Evolutionary conservation across 1,284 basidiomycete species (phyloP).

Genomic region (Melampsora americana): DNA sequence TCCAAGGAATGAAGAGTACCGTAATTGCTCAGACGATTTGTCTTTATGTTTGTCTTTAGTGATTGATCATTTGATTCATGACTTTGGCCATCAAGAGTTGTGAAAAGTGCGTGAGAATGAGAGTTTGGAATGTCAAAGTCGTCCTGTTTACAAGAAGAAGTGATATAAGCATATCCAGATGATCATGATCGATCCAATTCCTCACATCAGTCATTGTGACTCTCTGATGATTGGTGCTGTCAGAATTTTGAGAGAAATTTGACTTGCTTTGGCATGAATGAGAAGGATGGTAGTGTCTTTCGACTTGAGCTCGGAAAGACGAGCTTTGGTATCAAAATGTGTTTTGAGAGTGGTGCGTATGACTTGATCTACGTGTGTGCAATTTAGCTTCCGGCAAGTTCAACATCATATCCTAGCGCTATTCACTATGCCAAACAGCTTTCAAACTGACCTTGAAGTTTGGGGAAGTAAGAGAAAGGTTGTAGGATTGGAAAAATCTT

Average conservation of each 20-base stretch:
- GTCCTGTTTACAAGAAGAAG: slow-evolving; percentile 10
- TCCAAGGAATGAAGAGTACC: slow-evolving; percentile 13
- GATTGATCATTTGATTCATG: not conserved
- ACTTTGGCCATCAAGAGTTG: slow-evolving; percentile 8
- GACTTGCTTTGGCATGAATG: slow-evolving; percentile 28
- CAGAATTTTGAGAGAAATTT: not conserved
- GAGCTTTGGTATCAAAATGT: slow-evolving; percentile 35
- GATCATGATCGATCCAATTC: not conserved
- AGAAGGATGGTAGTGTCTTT: slow-evolving; percentile 24
- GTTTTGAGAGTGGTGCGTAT: slow-evolving; percentile 16
- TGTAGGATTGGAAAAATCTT: slow-evolving; percentile 35
- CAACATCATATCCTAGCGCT: no score
- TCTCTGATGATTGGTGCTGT: not conserved
- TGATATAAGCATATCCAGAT: not conserved
- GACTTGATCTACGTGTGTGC: slow-evolving; percentile 3
- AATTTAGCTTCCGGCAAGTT: no score
- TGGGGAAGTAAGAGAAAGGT: slow-evolving; percentile 28
- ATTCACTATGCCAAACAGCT: no score
- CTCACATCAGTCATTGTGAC: not conserved
- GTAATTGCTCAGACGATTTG: not conserved
- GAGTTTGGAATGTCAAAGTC: slow-evolving; percentile 26
- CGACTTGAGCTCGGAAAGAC: not conserved
- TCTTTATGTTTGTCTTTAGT: no score
- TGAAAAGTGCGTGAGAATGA: slow-evolving; percentile 31
- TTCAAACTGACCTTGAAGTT: slow-evolving; percentile 18